Conservation (phyloP, 2,329 filamentous ascomycete species). For the Hypoxylon sp. region DNA sequence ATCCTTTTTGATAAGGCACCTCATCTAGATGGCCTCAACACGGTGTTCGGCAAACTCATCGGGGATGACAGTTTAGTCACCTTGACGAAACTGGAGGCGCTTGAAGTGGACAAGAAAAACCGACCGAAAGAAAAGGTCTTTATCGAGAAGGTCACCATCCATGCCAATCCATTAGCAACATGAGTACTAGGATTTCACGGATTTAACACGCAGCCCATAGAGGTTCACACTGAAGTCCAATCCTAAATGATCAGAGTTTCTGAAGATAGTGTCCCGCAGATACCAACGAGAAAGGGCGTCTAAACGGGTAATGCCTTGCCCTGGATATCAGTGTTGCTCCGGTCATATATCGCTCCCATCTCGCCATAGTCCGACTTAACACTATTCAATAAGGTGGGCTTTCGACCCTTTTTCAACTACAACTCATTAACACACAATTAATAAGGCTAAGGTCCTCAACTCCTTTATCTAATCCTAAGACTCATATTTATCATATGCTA, state of each 20-base stretch:
- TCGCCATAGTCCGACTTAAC: neutral
- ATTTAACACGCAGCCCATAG: no score
- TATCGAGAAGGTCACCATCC: conserved; percentile 76
- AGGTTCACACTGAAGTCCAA: no score
- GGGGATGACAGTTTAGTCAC: conserved; percentile 71
- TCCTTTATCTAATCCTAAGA: no score
- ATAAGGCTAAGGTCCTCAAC: no score
- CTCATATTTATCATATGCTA: no score
- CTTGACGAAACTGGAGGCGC: conserved; percentile 73
- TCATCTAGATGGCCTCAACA: conserved; percentile 85
- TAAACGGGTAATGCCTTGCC: neutral
- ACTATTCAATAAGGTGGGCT: neutral
- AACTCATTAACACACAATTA: neutral
- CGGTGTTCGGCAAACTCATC: conserved; percentile 80
- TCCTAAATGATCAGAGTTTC: neutral
- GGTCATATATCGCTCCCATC: neutral
- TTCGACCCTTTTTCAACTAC: neutral
- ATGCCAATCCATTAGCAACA: conserved; percentile 80
- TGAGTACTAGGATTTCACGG: conserved; percentile 53
- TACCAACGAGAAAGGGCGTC: neutral
- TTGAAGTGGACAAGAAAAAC: conserved; percentile 81
- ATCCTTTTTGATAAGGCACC: conserved; percentile 79
- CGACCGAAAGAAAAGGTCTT: conserved; percentile 71
- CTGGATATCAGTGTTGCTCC: neutral
- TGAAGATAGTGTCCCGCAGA: neutral